A percentile compares a stretch with the other conserved stretches of the same genome.
Evolutionary conservation across 169 alveolate species (phyloP).

Genomic region (Plasmodium gallinaceum): DNA sequence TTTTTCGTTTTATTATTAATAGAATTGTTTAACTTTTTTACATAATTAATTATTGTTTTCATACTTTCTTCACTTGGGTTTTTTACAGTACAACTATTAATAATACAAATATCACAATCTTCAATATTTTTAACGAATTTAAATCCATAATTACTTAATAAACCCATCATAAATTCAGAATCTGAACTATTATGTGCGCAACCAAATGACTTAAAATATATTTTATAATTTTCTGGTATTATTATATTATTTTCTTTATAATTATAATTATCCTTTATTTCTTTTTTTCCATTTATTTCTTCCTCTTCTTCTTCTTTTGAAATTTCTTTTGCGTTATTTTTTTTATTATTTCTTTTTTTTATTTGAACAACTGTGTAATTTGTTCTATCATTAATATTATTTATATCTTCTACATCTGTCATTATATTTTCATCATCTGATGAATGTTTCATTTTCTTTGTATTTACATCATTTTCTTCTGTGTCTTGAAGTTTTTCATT

Average conservation of each 20-base stretch:
- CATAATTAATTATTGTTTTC: slow-evolving; percentile 82
- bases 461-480: background rate
- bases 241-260: slow-evolving; percentile 18
- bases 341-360: slow-evolving; percentile 10
- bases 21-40: slow-evolving; percentile 67
- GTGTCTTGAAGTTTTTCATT: background rate
- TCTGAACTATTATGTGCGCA: slow-evolving; percentile 98
- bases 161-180: slow-evolving; percentile 96
- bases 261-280: background rate
- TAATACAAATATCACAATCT: slow-evolving; percentile 93
- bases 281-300: background rate
- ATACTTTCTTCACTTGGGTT: slow-evolving; percentile 98
- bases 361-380: slow-evolving; percentile 50
- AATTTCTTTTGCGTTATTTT: background rate
- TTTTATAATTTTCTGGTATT: slow-evolving; percentile 90
- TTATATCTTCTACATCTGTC: slow-evolving; percentile 68
- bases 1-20: slow-evolving; percentile 1
- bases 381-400: slow-evolving; percentile 32
- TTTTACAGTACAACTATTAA: slow-evolving; percentile 99
- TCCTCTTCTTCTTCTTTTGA: background rate
- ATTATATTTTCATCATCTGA: slow-evolving; percentile 13
- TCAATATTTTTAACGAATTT: slow-evolving; percentile 92
- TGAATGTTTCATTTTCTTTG: background rate
- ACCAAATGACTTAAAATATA: slow-evolving; percentile 97
- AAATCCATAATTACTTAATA: slow-evolving; percentile 94